Base-by-base conservation (phyloP, 1,284 basidiomycete species). In the Cryptococcus depauperatus region DNA sequence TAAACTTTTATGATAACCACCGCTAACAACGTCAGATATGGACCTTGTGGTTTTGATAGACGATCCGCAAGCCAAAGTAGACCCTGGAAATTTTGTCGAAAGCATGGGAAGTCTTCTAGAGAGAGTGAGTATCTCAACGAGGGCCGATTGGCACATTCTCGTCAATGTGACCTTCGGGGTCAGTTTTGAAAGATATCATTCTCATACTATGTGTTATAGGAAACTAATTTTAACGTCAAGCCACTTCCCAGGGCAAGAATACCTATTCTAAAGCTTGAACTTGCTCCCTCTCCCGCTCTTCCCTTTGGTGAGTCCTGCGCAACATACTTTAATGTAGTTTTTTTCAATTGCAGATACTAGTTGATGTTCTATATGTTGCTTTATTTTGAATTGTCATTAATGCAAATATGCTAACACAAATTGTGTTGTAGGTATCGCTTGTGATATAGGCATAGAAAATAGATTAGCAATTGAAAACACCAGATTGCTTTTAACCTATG, bases 371-470 rank as follows among this genome's bases (percentile, higher is more conserved):
- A n/a, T n/a, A 30, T 30, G 29, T 30, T 2, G 10, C 11, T 33
- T 5, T 14, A 13, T 3, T 33, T 14, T 18, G 9, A 30, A n/a
- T 30, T 8, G 28, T 13, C 4, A 33, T 33, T 1, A n/a, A 6
- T 33, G 5, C 11, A 13, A 6, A 33, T n/a, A n/a, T n/a, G n/a
- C n/a, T n/a, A n/a, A n/a, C n/a, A n/a, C n/a, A n/a, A n/a, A n/a
- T n/a, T n/a, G n/a, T n/a, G 19, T 13, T 11, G 3, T 41, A 70
- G 75, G 75, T 35, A 75, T 98, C 58, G 84, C 91, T 16, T 97
- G 93, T 69, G 93, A 98, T 71, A 98, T 98, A 58, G 93, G 93
- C 23, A 97, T 98, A 57, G 93, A 96, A 75, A 97, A 97, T 72
- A 79, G 91, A 58, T 76, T 98, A 37, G 93, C 93, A 16, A 77